These are phyloP conservation scores for Lantana camara DNA, from an alignment of 257 asterid species.

Conservation along the genomic window DNA sequence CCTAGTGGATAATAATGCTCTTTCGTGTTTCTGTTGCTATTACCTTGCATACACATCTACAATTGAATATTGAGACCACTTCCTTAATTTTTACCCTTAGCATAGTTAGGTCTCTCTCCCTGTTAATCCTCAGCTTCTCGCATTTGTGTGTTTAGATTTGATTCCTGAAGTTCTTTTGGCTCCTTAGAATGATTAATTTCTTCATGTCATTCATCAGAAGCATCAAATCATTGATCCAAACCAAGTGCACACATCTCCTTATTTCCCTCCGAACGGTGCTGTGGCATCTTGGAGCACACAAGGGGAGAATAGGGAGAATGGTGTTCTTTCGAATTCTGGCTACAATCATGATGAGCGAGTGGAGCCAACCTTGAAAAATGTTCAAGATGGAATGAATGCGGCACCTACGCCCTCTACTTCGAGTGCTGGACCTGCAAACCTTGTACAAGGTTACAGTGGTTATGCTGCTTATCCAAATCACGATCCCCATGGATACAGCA, in stretches of 20 bases:
- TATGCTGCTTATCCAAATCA: constrained; percentile 65
- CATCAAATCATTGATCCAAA: constrained; percentile 52
- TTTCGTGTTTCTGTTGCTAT: background rate
- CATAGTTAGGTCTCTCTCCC: constrained; percentile 7
- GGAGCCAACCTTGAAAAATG: constrained; percentile 46
- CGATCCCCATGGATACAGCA: constrained; percentile 76
- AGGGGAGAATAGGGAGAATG: constrained; percentile 69
- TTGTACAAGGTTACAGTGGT: constrained; percentile 64
- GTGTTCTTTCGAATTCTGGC: constrained; percentile 54
- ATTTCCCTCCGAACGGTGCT: constrained; percentile 59
- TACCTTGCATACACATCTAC: background rate
- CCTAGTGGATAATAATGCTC: background rate
- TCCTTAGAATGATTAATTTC: constrained; percentile 15
- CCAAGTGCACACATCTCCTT: constrained; percentile 60
- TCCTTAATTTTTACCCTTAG: constrained; percentile 11
- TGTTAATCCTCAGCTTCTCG: background rate
- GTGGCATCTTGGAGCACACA: constrained; percentile 62
- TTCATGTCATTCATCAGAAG: constrained; percentile 46
- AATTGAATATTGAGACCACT: background rate
- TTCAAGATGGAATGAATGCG: constrained; percentile 58
- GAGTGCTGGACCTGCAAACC: constrained; percentile 66
- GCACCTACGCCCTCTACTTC: constrained; percentile 60
- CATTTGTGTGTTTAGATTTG: background rate
- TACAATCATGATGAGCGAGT: constrained; percentile 56
- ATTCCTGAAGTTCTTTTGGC: constrained; percentile 24